These are phyloP conservation scores for Trichoderma brevicompactum DNA, from an alignment of 2,329 filamentous ascomycete species.

Conservation along the genomic window DNA sequence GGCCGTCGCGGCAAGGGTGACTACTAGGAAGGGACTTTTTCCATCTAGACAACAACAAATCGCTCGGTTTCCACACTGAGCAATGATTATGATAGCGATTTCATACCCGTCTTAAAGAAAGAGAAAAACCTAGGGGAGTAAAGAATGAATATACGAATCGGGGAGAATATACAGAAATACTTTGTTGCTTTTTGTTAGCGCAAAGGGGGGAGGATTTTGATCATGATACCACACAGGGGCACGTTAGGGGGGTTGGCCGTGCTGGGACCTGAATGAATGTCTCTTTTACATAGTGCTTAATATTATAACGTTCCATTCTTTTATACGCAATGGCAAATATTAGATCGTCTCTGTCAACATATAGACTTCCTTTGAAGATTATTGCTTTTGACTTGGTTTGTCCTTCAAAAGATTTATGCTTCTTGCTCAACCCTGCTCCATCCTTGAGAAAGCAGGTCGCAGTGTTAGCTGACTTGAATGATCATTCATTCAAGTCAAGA, in stretches of 20 bases:
- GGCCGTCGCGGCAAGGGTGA: slow-evolving; percentile 28
- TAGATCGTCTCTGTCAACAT: too few species aligned
- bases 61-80: neutral
- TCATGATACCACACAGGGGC: slow-evolving; percentile 27
- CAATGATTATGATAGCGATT: slow-evolving; percentile 13
- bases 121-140: neutral
- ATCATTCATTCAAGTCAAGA: too few species aligned
- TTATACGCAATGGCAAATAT: neutral
- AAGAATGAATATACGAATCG: slow-evolving; percentile 10
- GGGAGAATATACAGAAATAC: slow-evolving; percentile 2
- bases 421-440: too few species aligned
- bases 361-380: too few species aligned
- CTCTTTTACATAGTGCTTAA: slow-evolving; percentile 18
- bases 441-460: too few species aligned
- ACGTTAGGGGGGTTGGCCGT: neutral
- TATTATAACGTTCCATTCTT: neutral
- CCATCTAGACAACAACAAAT: neutral
- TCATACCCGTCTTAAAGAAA: neutral
- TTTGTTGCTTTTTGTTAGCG: slow-evolving; percentile 39
- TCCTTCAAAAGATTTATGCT: too few species aligned
- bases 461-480: too few species aligned
- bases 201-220: neutral
- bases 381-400: too few species aligned
- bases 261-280: slow-evolving; percentile 11
- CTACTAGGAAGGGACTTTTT: slow-evolving; percentile 30